These are phyloP conservation scores for Penicillium psychrofluorescens DNA, from an alignment of 495 filamentous ascomycete genomes.

Conservation along the genomic window DNA sequence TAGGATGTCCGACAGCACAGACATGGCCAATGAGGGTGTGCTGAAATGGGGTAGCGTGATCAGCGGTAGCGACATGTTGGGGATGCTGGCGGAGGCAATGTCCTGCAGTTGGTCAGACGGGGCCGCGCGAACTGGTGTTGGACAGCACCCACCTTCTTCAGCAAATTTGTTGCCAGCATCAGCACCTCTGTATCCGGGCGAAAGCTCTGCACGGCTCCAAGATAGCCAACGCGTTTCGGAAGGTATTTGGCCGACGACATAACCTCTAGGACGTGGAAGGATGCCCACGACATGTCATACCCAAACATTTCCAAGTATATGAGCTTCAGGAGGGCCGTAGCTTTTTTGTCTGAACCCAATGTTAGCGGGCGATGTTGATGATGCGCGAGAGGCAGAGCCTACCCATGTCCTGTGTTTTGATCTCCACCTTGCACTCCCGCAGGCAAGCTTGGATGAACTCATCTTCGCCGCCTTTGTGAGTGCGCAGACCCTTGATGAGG, in stretches of 20 bases:
- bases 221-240: conserved; percentile 91
- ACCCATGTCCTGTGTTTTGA: conserved; percentile 89
- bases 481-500: conserved; percentile 91
- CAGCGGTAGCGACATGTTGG: conserved; percentile 76
- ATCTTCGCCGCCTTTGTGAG: conserved; percentile 87
- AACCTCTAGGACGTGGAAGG: conserved; percentile 95
- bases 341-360: conserved; percentile 71
- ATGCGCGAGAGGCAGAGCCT: neutral
- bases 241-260: conserved; percentile 93
- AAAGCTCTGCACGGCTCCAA: conserved; percentile 95
- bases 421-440: conserved; percentile 89
- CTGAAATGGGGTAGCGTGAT: conserved; percentile 85
- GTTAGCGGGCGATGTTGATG: conserved; percentile 14
- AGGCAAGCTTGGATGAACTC: conserved; percentile 87
- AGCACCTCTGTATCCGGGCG: conserved; percentile 91
- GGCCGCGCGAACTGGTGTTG: neutral
- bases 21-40: conserved; percentile 82
- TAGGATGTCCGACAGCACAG: conserved; percentile 75
- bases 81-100: conserved; percentile 63
- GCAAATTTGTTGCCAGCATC: conserved; percentile 92
- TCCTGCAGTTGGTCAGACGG: conserved; percentile 48
- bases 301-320: conserved; percentile 98
- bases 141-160: conserved; percentile 72
- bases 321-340: conserved; percentile 88
- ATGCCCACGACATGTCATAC: conserved; percentile 99